Evolutionary conservation across 1,284 basidiomycete species (phyloP).

Genomic region (Fomitiporia mediterranea): DNA sequence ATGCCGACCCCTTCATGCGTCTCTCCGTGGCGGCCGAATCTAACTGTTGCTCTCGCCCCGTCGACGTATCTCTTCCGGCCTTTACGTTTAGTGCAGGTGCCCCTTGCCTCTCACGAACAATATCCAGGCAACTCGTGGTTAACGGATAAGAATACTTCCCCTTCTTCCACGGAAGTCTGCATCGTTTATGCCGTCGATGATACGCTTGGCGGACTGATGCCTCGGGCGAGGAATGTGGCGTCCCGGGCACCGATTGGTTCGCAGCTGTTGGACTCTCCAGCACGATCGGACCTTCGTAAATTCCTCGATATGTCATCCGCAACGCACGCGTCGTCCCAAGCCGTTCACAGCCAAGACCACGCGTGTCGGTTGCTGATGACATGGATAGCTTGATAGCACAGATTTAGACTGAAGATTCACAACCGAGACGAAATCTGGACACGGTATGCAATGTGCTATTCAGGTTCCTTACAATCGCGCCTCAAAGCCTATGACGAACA

Average conservation of each 20-base stretch:
- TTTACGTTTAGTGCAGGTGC: no score
- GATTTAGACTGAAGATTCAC: neutral
- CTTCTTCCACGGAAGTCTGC: neutral
- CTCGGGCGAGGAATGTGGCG: neutral
- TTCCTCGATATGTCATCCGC: neutral
- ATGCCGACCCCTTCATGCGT: neutral
- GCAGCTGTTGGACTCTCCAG: neutral
- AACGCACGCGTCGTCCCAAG: neutral
- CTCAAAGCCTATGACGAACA: neutral
- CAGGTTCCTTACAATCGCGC: neutral
- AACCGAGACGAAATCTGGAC: neutral
- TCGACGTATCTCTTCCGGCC: neutral
- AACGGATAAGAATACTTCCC: neutral
- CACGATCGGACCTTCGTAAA: neutral
- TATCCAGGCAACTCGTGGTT: neutral
- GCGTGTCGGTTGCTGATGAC: neutral
- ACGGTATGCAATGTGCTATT: neutral
- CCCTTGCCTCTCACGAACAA: no score
- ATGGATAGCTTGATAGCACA: neutral
- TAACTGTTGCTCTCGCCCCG: neutral
- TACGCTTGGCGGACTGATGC: neutral
- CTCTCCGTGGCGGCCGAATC: no score
- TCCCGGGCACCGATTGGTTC: neutral
- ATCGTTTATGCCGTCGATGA: neutral
- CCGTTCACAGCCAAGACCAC: neutral